A percentile compares a stretch with the other conserved stretches of the same genome.
These are phyloP conservation scores for Pestalotiopsis sp. DNA, from an alignment of 2,329 filamentous ascomycete genomes.

Conservation along the genomic window DNA sequence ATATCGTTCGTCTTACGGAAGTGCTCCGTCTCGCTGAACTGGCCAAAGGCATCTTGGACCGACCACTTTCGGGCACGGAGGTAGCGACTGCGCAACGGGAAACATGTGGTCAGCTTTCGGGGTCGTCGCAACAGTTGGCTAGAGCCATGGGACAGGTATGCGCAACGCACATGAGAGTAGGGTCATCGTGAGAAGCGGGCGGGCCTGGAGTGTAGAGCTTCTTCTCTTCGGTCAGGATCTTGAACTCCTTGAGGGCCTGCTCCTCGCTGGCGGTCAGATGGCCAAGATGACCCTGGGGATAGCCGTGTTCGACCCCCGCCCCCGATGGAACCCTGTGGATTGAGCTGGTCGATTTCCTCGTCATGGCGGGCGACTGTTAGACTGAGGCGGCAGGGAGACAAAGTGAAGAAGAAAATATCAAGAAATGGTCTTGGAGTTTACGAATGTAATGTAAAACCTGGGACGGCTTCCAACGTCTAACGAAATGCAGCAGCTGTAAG, in stretches of 20 bases:
- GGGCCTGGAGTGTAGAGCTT: conserved; percentile 63
- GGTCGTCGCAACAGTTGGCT: background rate
- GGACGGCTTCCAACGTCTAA: background rate
- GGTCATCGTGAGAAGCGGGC: conserved; percentile 70
- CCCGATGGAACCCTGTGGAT: conserved; percentile 34
- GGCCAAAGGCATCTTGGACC: conserved; percentile 74
- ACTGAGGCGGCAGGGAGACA: background rate
- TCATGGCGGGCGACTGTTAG: conserved; percentile 9
- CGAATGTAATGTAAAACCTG: background rate
- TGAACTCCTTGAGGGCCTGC: conserved; percentile 71
- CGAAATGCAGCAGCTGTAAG: background rate
- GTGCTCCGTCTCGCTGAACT: conserved; percentile 87
- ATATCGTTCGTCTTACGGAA: conserved; percentile 83
- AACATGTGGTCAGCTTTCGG: conserved; percentile 13
- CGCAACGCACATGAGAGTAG: conserved; percentile 66
- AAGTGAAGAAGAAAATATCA: background rate
- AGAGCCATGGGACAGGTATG: background rate
- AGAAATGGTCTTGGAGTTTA: background rate
- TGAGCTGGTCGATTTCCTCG: conserved; percentile 22
- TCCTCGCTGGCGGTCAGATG: conserved; percentile 74
- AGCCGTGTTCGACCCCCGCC: conserved; percentile 46
- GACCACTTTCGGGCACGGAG: conserved; percentile 83
- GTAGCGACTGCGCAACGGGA: conserved; percentile 66
- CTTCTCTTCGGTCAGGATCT: conserved; percentile 65
- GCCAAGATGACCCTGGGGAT: conserved; percentile 78